These are phyloP conservation scores for Urostyla sp. DNA, from an alignment of 73 alveolate species.

Conservation along the genomic window DNA sequence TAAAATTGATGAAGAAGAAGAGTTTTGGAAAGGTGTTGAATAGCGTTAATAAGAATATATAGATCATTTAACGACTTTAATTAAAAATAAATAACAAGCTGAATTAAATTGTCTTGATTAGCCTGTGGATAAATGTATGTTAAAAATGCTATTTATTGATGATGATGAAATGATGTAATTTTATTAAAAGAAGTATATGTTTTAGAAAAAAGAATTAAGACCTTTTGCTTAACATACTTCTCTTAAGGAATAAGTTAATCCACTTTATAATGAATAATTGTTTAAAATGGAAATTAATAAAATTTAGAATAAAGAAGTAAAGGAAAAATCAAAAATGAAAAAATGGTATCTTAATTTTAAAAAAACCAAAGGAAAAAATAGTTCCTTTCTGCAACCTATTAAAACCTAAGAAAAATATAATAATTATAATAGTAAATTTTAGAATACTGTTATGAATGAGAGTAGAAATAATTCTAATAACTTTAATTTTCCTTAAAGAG, in stretches of 20 bases:
- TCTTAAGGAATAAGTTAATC: conserved; percentile 34
- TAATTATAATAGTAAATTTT: no score
- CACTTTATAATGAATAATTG: conserved; percentile 19
- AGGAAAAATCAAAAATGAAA: neutral
- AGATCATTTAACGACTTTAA: neutral
- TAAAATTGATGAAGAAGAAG: neutral
- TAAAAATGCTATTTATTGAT: neutral
- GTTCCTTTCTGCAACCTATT: no score
- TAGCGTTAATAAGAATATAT: no score
- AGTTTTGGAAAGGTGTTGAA: conserved; percentile 4
- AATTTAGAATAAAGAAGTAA: neutral
- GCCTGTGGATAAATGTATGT: conserved; percentile 49
- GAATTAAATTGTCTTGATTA: neutral
- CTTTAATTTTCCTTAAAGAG: no score
- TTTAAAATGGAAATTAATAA: conserved; percentile 11
- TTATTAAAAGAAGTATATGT: conserved; percentile 7
- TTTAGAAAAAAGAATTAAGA: conserved; percentile 12
- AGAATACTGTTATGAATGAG: no score
- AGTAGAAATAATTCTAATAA: no score
- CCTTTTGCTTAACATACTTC: conserved; percentile 15
- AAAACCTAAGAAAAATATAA: no score
- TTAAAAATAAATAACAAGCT: conserved; percentile 11
- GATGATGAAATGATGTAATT: conserved; percentile 31
- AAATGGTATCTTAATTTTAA: conserved; percentile 1
- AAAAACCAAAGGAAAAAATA: no score